Evolutionary conservation across 805 yeast species (phyloP), one percentile per base, ranked within the genome.

Genomic region (Pichia membranifaciens): DNA sequence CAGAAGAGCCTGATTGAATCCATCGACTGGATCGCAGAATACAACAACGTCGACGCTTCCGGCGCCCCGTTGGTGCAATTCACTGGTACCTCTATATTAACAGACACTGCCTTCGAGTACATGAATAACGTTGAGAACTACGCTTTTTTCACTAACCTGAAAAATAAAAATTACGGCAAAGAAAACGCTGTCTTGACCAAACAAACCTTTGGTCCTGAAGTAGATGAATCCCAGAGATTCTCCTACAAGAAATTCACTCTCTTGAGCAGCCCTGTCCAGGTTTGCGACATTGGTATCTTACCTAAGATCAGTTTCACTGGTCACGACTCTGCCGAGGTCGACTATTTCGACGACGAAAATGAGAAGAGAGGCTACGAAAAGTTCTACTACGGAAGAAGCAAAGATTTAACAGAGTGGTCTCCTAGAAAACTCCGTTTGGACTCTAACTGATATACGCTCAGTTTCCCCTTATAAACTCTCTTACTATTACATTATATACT

Each of bases 61-160:
- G 65, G 67, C 15, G 58, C 58, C 35, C 64, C 66, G 2, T 43
- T 61, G 37, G 51, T 61, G 35, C 67, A 62, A 50, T 62, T 60
- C 37, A 63, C 67, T 1, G 67, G 67, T 15, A 56, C 60, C 28
- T 57, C 61, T 2, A 55, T 63, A 12, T 59, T 63, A 38, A 63
- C 67, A 3, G 67, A 63, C 47, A 55, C 67, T 1, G 48, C 60
- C 15, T 63, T 63, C 39, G 67, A 62, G 44, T 63, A 63, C 39
- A 43, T 63, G 39, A 62, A 63, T 29, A 42, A 39, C 3, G 31
- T 61, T 22, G 41, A 52, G 4, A 41, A 52, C 31, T 56, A 56
- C 9, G 40, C 59, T 5, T 49, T 53, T 17, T 59, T 60, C 36
- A 55, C 63, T 20, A 57, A 60, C 22, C 33, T 59, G 54, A 21